Base-by-base conservation (phyloP, 1,284 basidiomycete species). In the Austroboletus novae-zelandiae region DNA sequence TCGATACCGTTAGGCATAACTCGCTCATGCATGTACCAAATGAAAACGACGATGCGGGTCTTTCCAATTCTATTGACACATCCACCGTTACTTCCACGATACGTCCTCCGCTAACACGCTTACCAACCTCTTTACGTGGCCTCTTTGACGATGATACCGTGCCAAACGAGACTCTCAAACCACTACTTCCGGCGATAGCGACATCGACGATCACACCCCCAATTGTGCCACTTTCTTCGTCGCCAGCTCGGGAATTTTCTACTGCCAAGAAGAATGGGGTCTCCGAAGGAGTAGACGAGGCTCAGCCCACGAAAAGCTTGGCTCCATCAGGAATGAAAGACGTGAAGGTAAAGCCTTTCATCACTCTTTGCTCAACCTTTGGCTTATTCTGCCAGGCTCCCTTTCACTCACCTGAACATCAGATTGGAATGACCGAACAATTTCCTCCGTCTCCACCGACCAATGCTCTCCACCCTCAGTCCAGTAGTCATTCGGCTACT, bases 361-460 rank as follows among this genome's bases (percentile, higher is more conserved):
- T 47, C 39, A 13, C 36, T 57, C 7, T 47, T 42, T 29, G 29
- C 47, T 35, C 27, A 34, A 29, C 30, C 41, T 18, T 51, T 48
- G n/a, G 23, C 48, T 41, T 8, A 55, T 39, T 40, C 34, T 20
- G 9, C 6, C 51, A 88, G 85, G 78, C 85, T 39, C 83, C 86
- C 2, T 78, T 78, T 9, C 70, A 86, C 23, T 79, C 82, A 18
- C 82, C 83, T 1, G 86, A 87, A 51, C 82, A 87, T 61, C 83
- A 83, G 56, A 66, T 85, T 17, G 84, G 83, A 29, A 80, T 83
- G 67, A 59, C 75, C 13, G 91, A 93, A 61, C 71, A 92, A 17
- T 70, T 91, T 17, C 89, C 89, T 1, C 88, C 90, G 1, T 91
- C 89, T 1, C 90, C 90, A 5, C 83, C 83, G 11, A 75, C 79